phyloP scores from a whole-genome alignment of 1,284 basidiomycete species.

The Ganoderma sinense region DNA sequence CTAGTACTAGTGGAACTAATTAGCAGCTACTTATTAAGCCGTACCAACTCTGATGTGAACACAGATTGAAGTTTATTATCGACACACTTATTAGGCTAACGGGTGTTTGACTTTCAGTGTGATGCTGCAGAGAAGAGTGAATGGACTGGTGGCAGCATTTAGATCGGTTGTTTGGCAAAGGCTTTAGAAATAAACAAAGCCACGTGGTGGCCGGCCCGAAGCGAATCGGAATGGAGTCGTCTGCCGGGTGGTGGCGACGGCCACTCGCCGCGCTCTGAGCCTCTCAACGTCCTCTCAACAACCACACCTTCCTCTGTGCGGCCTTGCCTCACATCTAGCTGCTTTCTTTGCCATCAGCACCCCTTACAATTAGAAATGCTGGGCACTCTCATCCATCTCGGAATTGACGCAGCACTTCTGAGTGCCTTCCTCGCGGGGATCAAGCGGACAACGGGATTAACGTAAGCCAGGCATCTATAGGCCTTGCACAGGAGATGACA shows the following conservation, averaged over 20 bases:
- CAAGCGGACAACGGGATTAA: slow-evolving; percentile 81
- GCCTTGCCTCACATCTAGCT: slow-evolving; percentile 38
- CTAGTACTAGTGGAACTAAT: background rate
- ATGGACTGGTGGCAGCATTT: no score
- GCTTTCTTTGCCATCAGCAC: slow-evolving; percentile 51
- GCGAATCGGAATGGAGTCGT: slow-evolving; percentile 9
- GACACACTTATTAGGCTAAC: background rate
- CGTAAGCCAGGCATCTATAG: slow-evolving; percentile 53
- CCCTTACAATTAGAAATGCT: slow-evolving; percentile 83
- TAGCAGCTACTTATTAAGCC: background rate
- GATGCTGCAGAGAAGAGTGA: background rate
- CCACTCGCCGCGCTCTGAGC: background rate
- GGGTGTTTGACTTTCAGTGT: background rate
- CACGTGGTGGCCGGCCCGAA: slow-evolving; percentile 28
- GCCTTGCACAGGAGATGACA: background rate
- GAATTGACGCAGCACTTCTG: slow-evolving; percentile 80
- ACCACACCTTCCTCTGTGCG: background rate
- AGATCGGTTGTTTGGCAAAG: slow-evolving; percentile 34
- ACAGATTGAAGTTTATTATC: background rate
- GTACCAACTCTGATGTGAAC: background rate
- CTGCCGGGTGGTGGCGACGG: slow-evolving; percentile 10
- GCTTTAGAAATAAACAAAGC: slow-evolving; percentile 36
- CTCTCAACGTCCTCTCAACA: background rate
- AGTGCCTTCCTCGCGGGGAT: slow-evolving; percentile 83
- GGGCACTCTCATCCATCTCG: slow-evolving; percentile 71